A percentile compares a stretch with the other conserved stretches of the same genome.
phyloP scores from a whole-genome alignment of 2,329 filamentous ascomycete genomes.

The Clarireedia paspali region DNA sequence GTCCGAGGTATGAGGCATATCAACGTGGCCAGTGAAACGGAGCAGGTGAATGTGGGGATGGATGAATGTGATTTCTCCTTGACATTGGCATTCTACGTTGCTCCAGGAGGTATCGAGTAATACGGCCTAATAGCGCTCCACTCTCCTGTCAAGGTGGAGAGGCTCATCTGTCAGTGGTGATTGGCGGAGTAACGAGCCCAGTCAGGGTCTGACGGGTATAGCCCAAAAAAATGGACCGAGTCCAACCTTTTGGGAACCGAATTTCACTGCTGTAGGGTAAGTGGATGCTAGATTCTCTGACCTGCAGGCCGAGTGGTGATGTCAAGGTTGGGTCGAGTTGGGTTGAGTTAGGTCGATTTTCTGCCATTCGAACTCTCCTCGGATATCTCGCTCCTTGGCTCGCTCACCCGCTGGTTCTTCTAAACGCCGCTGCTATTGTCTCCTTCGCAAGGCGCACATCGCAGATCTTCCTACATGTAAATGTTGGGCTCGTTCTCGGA shows the following conservation, averaged over 20 bases:
- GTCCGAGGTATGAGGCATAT: not conserved
- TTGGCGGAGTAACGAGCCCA: not conserved
- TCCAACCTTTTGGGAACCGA: no score
- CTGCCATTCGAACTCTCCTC: no score
- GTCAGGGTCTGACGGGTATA: not conserved
- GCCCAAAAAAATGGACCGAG: not conserved
- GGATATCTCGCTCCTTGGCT: no score
- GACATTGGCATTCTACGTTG: not conserved
- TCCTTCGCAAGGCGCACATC: not conserved
- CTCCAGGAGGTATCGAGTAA: not conserved
- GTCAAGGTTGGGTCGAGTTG: no score
- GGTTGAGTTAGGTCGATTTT: no score
- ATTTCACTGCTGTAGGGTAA: no score
- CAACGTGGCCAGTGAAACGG: not conserved
- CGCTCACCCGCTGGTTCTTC: no score
- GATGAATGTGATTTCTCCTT: not conserved
- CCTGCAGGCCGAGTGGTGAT: no score
- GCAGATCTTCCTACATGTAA: not conserved
- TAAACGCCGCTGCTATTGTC: no score
- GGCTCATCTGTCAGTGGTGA: not conserved
- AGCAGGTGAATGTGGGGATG: not conserved
- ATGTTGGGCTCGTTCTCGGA: not conserved
- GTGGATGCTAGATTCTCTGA: no score
- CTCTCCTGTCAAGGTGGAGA: not conserved
- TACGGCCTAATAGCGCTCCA: conserved; percentile 4